A percentile compares a stretch with the other conserved stretches of the same genome.
These are phyloP conservation scores for Camelina sativa DNA, from an alignment of 345 rosid genomes.

Conservation along the genomic window DNA sequence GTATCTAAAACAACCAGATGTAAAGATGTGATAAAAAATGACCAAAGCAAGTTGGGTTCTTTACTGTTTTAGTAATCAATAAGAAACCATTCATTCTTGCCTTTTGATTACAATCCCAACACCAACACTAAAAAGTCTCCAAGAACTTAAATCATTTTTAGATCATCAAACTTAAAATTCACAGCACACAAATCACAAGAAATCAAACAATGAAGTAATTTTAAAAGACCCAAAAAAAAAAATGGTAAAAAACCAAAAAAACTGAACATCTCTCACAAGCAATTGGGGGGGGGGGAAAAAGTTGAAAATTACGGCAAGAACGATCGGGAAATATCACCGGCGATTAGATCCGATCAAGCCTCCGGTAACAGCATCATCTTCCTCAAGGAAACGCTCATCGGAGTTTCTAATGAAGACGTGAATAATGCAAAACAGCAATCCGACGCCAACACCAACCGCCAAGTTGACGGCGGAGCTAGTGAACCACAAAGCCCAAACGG, in stretches of 20 bases:
- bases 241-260: not conserved
- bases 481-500: slow-evolving; percentile 49
- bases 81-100: not conserved
- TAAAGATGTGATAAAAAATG: slow-evolving; percentile 18
- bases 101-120: too few species aligned
- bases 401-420: slow-evolving; percentile 48
- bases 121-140: too few species aligned
- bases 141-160: not conserved
- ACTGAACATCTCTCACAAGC: not conserved
- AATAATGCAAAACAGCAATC: slow-evolving; percentile 39
- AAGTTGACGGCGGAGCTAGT: slow-evolving; percentile 47
- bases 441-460: slow-evolving; percentile 44
- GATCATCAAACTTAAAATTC: slow-evolving; percentile 18
- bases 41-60: slow-evolving; percentile 18
- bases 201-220: slow-evolving; percentile 21
- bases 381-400: slow-evolving; percentile 46
- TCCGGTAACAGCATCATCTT: slow-evolving; percentile 40
- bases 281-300: not conserved
- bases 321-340: slow-evolving; percentile 20
- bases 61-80: slow-evolving; percentile 14
- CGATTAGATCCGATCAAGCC: slow-evolving; percentile 42
- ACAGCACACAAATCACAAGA: slow-evolving; percentile 13
- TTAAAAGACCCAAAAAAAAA: not conserved
- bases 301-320: not conserved
- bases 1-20: not conserved